Conservation (phyloP, 345 rosid genomes). For the Eucalyptus virginea region DNA sequence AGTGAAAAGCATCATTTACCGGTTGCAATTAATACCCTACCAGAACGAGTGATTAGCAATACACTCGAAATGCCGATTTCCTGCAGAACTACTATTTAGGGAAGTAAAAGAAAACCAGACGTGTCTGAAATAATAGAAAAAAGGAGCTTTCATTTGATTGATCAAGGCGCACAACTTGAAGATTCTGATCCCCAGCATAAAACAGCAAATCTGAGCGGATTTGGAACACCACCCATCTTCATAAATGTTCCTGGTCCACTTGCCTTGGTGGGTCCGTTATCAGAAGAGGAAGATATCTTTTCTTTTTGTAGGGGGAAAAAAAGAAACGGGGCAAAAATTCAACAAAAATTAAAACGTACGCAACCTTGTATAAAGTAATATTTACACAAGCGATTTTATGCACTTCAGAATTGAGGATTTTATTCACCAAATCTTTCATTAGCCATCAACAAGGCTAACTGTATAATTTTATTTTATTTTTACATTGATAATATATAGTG, state of each 20-base stretch:
- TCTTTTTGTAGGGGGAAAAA: not conserved
- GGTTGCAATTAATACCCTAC: not conserved
- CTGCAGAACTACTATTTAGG: not conserved
- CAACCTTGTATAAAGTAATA: not conserved
- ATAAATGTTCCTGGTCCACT: not conserved
- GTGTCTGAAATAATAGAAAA: not conserved
- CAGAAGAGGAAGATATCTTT: not conserved
- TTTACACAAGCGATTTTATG: not conserved
- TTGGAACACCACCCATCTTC: not conserved
- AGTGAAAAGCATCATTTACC: not conserved
- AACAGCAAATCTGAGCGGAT: not conserved
- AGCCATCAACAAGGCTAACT: not conserved
- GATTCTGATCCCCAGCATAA: not conserved
- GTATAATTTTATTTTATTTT: not conserved
- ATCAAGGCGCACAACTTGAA: not conserved
- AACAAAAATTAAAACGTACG: not conserved
- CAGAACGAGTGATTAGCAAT: not conserved
- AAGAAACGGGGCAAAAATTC: not conserved
- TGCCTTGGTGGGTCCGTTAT: not conserved
- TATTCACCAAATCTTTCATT: not conserved
- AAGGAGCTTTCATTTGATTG: not conserved
- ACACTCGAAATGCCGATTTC: not conserved
- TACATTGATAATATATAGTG: not conserved
- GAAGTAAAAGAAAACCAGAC: not conserved
- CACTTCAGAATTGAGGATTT: not conserved